phyloP scores from a whole-genome alignment of 805 yeast species.

The Myxozyma nipponensis region DNA sequence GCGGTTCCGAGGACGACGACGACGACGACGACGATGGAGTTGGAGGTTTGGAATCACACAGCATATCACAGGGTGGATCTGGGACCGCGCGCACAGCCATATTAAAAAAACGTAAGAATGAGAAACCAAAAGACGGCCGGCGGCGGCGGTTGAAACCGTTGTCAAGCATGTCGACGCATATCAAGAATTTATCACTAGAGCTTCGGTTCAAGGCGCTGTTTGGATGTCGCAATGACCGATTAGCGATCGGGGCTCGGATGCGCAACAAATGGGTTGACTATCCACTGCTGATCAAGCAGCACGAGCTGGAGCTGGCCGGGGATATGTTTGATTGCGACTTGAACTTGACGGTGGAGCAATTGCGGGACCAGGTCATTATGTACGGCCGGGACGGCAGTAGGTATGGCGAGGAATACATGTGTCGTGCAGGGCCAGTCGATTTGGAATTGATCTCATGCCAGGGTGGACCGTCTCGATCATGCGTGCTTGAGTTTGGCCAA shows the following conservation, averaged over 20 bases:
- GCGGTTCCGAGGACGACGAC: not conserved
- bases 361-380: not conserved
- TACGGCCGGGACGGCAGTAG: not conserved
- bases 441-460: not conserved
- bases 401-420: not conserved
- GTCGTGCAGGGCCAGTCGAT: slow-evolving; percentile 6
- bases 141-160: not conserved
- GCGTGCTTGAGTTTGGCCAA: slow-evolving; percentile 2
- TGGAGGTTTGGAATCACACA: not conserved
- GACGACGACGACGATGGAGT: not conserved
- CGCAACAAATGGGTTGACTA: slow-evolving; percentile 25
- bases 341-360: not conserved
- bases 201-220: slow-evolving; percentile 7
- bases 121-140: not conserved
- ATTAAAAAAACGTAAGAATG: not conserved
- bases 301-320: not conserved
- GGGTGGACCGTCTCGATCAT: not conserved
- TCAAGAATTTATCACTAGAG: slow-evolving; percentile 1
- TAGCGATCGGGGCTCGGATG: slow-evolving; percentile 3
- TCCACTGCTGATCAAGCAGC: not conserved
- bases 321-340: not conserved
- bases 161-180: not conserved
- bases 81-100: not conserved
- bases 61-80: slow-evolving; percentile 2
- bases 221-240: slow-evolving; percentile 3